Conservation (phyloP, 352 stramenopile species). For the Aphanomyces cochlioides region DNA sequence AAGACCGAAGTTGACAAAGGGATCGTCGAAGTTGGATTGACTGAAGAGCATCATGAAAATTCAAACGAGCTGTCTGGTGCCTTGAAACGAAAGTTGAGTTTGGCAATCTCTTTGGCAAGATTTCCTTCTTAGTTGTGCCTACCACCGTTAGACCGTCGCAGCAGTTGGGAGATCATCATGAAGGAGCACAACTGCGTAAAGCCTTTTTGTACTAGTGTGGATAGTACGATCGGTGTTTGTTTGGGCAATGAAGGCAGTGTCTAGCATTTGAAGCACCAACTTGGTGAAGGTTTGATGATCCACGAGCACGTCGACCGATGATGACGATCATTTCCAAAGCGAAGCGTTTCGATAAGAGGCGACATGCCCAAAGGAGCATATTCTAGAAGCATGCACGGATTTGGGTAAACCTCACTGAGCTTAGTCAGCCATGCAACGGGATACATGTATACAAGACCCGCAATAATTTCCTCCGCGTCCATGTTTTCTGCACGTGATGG, state of each 20-base stretch:
- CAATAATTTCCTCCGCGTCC: too few species aligned
- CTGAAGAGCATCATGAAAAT: conserved; percentile 72
- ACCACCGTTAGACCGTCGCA: conserved; percentile 88
- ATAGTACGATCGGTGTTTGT: conserved; percentile 87
- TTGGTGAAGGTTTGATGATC: conserved; percentile 91
- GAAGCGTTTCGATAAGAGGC: too few species aligned
- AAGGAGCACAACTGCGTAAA: conserved; percentile 89
- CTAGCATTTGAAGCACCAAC: conserved; percentile 94
- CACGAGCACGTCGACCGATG: conserved; percentile 37
- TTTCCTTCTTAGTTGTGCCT: conserved; percentile 83
- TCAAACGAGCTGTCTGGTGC: conserved; percentile 60
- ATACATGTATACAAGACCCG: too few species aligned
- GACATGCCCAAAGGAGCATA: too few species aligned
- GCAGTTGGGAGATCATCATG: conserved; percentile 83
- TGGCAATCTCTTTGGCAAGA: conserved; percentile 59
- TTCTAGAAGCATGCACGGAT: too few species aligned
- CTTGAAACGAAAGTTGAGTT: conserved; percentile 73
- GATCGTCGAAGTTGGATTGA: conserved; percentile 86
- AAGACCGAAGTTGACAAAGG: conserved; percentile 44
- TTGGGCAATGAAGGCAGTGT: conserved; percentile 77
- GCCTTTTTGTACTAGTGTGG: conserved; percentile 91
- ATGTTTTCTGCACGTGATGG: too few species aligned
- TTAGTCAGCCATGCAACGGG: too few species aligned
- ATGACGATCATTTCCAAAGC: too few species aligned
- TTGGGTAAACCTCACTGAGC: too few species aligned